Evolutionary conservation across 2,329 filamentous ascomycete genomes (phyloP).

Genomic region (Rhynchosporium agropyri): DNA sequence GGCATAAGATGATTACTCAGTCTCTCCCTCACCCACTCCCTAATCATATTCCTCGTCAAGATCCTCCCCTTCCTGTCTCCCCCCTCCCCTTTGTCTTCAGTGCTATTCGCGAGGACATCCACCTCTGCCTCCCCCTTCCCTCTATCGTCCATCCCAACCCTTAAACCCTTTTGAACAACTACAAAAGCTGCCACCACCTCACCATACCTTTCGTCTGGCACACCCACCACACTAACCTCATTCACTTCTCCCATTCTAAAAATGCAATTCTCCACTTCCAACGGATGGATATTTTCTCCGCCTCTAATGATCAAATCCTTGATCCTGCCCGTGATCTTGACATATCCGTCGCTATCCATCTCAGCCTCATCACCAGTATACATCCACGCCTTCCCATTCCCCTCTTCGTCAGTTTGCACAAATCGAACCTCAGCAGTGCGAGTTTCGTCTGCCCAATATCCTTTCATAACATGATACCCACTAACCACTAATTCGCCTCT

Average conservation of each 20-base stretch:
- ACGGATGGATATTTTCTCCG: slow-evolving; percentile 93
- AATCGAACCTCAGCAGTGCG: slow-evolving; percentile 71
- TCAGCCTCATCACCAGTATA: slow-evolving; percentile 87
- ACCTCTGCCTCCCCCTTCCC: slow-evolving; percentile 29
- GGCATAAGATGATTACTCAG: slow-evolving; percentile 79
- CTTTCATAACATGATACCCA: slow-evolving; percentile 89
- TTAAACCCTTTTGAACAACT: slow-evolving; percentile 51
- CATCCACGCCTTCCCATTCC: slow-evolving; percentile 70
- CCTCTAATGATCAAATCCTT: slow-evolving; percentile 96
- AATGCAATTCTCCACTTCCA: slow-evolving; percentile 89
- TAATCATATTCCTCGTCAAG: slow-evolving; percentile 62
- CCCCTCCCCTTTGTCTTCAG: slow-evolving; percentile 8
- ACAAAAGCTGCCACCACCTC: slow-evolving; percentile 88
- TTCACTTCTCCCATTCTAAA: slow-evolving; percentile 70
- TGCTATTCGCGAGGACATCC: slow-evolving; percentile 1
- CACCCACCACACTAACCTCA: slow-evolving; percentile 81
- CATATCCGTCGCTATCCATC: slow-evolving; percentile 82
- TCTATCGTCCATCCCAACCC: slow-evolving; percentile 36
- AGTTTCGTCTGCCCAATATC: slow-evolving; percentile 78
- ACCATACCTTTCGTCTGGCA: slow-evolving; percentile 81
- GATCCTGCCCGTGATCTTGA: slow-evolving; percentile 86
- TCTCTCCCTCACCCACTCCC: slow-evolving; percentile 70
- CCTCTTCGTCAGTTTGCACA: slow-evolving; percentile 41
- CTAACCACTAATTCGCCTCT: slow-evolving; percentile 80
- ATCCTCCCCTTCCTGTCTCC: slow-evolving; percentile 15